Conservation (phyloP, 2,329 filamentous ascomycete genomes). For the Mycosphaerella sp. region DNA sequence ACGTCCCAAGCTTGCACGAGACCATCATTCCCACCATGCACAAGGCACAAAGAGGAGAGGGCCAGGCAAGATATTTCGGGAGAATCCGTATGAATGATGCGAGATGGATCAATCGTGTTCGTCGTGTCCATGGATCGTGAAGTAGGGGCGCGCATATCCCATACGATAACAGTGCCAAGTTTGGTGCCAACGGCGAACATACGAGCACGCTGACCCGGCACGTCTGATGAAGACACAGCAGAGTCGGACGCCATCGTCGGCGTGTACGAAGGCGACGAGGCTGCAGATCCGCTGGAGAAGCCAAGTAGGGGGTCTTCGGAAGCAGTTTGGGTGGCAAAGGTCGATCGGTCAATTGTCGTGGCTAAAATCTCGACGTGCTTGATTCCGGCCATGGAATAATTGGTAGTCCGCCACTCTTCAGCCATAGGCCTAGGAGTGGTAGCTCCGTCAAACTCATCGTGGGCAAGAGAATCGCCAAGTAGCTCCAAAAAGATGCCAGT, state of each 20-base stretch:
- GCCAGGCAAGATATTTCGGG: constrained; percentile 79
- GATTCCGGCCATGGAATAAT: constrained; percentile 56
- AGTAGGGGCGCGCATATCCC: constrained; percentile 69
- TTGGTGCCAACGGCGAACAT: constrained; percentile 76
- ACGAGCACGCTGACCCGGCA: constrained; percentile 79
- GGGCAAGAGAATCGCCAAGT: constrained; percentile 23
- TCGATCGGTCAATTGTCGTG: constrained; percentile 67
- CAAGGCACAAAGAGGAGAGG: constrained; percentile 76
- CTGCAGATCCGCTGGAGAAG: constrained; percentile 49
- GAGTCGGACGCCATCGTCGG: constrained; percentile 45
- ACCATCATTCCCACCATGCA: constrained; percentile 91
- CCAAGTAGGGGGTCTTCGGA: constrained; percentile 71
- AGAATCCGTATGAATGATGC: constrained; percentile 82
- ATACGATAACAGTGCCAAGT: constrained; percentile 69
- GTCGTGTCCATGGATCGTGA: constrained; percentile 49
- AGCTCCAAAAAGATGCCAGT: constrained; percentile 26
- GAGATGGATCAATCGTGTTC: constrained; percentile 63
- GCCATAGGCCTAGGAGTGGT: constrained; percentile 31
- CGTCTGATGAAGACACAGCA: constrained; percentile 49
- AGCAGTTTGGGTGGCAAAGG: constrained; percentile 61
- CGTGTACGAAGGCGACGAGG: constrained; percentile 50
- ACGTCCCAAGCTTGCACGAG: constrained; percentile 96
- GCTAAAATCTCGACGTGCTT: constrained; percentile 60
- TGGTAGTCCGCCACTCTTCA: constrained; percentile 63
- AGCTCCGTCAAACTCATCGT: constrained; percentile 26